Conservation (phyloP, 352 stramenopile genomes). For the Phytophthora colocasiae region DNA sequence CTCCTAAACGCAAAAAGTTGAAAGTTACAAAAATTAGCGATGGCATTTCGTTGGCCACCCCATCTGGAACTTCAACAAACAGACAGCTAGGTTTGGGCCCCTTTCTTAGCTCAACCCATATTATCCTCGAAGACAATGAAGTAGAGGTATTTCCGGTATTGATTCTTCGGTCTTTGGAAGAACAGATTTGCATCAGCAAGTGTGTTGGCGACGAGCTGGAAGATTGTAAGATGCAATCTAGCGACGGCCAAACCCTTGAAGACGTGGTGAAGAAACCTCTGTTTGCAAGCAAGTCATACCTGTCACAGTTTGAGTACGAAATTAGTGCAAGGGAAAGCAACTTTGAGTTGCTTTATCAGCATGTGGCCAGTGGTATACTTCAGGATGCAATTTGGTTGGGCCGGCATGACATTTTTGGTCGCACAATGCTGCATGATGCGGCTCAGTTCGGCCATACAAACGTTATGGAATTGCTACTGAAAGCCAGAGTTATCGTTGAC, state of each 20-base stretch:
- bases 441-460: constrained; percentile 62
- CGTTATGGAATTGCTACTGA: constrained; percentile 60
- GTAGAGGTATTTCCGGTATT: constrained; percentile 75
- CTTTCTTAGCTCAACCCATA: constrained; percentile 59
- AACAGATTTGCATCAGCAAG: constrained; percentile 35
- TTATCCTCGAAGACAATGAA: constrained; percentile 61
- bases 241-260: neutral
- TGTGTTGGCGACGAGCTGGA: neutral
- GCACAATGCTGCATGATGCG: constrained; percentile 70
- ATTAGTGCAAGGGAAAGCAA: constrained; percentile 66
- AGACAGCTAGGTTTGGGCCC: constrained; percentile 34
- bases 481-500: constrained; percentile 53
- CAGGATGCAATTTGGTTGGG: constrained; percentile 60
- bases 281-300: constrained; percentile 45
- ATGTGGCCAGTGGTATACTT: constrained; percentile 41
- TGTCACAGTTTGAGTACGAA: constrained; percentile 68
- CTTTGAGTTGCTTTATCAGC: constrained; percentile 63
- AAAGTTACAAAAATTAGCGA: constrained; percentile 48
- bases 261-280: neutral
- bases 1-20: constrained; percentile 30
- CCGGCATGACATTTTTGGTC: constrained; percentile 54
- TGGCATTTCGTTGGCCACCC: constrained; percentile 46
- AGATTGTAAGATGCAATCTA: neutral
- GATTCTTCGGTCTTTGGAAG: constrained; percentile 53
- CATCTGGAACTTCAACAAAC: constrained; percentile 34